Conservation (phyloP, 2,329 filamentous ascomycete genomes). For the Aureobasidium pullulans region DNA sequence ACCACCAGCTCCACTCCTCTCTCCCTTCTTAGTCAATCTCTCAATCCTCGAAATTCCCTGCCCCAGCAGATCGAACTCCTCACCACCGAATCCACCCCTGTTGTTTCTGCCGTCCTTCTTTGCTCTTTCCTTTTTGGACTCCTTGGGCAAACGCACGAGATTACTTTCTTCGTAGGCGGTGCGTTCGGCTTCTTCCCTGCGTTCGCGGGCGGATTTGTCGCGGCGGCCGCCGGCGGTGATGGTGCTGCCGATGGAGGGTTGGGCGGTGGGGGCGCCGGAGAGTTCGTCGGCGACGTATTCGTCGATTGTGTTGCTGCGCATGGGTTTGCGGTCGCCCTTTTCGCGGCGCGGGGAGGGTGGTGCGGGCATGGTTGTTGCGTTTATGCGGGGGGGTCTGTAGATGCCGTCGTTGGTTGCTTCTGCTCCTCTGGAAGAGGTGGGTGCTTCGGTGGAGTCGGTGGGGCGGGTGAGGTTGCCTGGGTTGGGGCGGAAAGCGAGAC, state of each 20-base stretch:
- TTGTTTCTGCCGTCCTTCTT: conserved; percentile 44
- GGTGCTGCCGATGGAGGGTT: conserved; percentile 87
- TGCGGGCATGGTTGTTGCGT: conserved; percentile 65
- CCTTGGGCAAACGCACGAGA: conserved; percentile 76
- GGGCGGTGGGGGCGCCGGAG: conserved; percentile 68
- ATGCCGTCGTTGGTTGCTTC: conserved; percentile 53
- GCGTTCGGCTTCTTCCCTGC: conserved; percentile 69
- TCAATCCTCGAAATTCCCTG: conserved; percentile 83
- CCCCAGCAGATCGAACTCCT: conserved; percentile 83
- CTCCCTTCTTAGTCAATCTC: conserved; percentile 59
- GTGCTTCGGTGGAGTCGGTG: conserved; percentile 17
- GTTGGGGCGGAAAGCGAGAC: conserved; percentile 57
- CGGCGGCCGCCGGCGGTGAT: conserved; percentile 69
- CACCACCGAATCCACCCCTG: conserved; percentile 66
- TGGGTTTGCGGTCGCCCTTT: conserved; percentile 56
- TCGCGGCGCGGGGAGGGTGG: conserved; percentile 46
- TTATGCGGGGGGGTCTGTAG: conserved; percentile 83
- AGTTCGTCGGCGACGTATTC: conserved; percentile 86
- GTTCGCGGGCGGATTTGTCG: conserved; percentile 69
- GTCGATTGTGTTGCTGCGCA: conserved; percentile 78
- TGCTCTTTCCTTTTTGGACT: conserved; percentile 75
- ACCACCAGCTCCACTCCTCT: conserved; percentile 39
- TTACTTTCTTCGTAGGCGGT: conserved; percentile 87
- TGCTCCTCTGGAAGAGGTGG: conserved; percentile 14
- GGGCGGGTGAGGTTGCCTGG: conserved; percentile 38